Evolutionary conservation across 805 yeast species (phyloP).

Genomic region (Schwanniomyces polymorphus): DNA sequence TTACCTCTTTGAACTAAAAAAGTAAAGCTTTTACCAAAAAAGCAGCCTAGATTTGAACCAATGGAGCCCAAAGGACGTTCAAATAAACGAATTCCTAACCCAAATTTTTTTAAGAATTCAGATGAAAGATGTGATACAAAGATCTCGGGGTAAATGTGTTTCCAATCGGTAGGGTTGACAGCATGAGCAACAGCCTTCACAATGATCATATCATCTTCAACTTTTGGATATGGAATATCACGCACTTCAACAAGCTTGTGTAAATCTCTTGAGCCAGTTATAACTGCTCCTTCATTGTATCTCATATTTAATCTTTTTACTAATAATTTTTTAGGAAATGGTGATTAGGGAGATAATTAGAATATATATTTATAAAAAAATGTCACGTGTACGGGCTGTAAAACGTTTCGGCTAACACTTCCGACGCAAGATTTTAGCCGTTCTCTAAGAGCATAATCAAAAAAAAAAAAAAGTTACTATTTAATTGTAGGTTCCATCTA

Average conservation of each 20-base stretch:
- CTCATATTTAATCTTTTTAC: no score
- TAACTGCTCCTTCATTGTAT: conserved; percentile 8
- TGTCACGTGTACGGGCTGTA: no score
- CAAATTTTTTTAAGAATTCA: conserved; percentile 9
- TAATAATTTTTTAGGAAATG: no score
- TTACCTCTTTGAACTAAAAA: neutral
- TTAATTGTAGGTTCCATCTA: no score
- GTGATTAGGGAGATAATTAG: no score
- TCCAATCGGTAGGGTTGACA: conserved; percentile 69
- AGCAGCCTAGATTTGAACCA: neutral
- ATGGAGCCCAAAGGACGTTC: neutral
- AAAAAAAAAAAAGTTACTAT: no score
- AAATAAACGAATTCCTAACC: conserved; percentile 1
- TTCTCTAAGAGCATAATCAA: no score
- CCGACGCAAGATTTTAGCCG: no score
- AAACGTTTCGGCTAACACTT: no score
- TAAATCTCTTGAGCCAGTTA: conserved; percentile 8
- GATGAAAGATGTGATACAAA: conserved; percentile 17
- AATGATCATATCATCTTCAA: conserved; percentile 35
- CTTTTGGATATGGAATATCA: conserved; percentile 4
- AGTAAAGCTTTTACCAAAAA: conserved; percentile 4
- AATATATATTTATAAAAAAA: no score
- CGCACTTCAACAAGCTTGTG: conserved; percentile 1
- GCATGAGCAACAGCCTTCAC: conserved; percentile 54
- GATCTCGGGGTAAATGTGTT: conserved; percentile 39